Base-by-base conservation (phyloP, 1,139 yeast species). In the Pichia sp. region DNA sequence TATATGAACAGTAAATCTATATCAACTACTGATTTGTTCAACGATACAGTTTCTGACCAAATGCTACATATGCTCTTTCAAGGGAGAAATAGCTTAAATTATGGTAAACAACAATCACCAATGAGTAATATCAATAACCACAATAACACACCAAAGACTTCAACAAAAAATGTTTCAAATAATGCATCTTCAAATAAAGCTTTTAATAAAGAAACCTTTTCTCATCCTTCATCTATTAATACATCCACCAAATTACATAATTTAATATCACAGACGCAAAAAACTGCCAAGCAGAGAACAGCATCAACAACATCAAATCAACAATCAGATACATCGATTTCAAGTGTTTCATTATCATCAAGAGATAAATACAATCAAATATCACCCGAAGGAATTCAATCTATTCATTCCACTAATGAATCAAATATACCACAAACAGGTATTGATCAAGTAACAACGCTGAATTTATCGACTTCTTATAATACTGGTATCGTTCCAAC, bases 41-140 rank as follows among this genome's bases (percentile, higher is more conserved):
- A 43, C 15, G 64, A 62, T n/a, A 30, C 53, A 13, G 61, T 62
- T n/a, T 61, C 64, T 15, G 72, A 68, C 51, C 74, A 74, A 41
- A 70, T 78, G 64, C 64, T 78, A 50, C 78, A 76, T 53, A 62
- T 77, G 52, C 71, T 78, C 42, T 78, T 78, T 54, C 82, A 77
- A 57, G 70, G 76, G 50, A 68, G 71, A 50, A 56, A 57, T 15
- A 45, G 26, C 8, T 26, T 43, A 11, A 30, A 38, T 7, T 42
- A 39, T 20, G 29, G 15, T 12, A 36, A 24, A 5, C 23, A 23
- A 15, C 26, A 36, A 1, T 36, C 23, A n/a, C 8, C 13, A 15
- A 8, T 29, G 1, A 25, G 7, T 30, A 13, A 30, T 23, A 13
- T 22, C n/a, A 22, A 24, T 13, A 39, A 26, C 4, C 9, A 11